Percentiles rank a stretch among this genome's conserved stretches.
Conservation (phyloP, 176 grass and related monocot species). For the Poa annua region DNA sequence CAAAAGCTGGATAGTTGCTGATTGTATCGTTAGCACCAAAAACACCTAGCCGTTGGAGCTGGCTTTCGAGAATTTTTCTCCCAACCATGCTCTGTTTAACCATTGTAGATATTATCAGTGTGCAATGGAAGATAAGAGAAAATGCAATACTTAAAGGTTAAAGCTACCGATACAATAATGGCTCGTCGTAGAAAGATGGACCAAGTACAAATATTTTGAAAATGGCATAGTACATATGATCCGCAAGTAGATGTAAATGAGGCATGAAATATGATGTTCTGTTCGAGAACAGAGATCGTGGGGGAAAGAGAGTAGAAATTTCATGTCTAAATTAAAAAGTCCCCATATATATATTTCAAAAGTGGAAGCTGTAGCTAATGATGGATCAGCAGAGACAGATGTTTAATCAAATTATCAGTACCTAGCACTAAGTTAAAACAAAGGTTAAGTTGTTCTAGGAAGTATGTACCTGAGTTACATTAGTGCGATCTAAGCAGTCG, state of each 20-base stretch:
- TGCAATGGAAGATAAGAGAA: slow-evolving; percentile 26
- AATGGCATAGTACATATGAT: neutral
- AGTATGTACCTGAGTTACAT: slow-evolving; percentile 90
- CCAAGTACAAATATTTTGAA: neutral
- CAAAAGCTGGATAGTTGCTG: slow-evolving; percentile 64
- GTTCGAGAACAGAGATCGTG: too few species aligned
- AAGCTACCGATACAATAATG: neutral
- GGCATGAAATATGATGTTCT: too few species aligned
- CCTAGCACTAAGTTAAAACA: neutral
- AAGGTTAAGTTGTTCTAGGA: neutral
- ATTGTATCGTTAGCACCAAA: slow-evolving; percentile 58
- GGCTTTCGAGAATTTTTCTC: slow-evolving; percentile 80
- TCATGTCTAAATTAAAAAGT: too few species aligned
- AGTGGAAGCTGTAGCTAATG: neutral
- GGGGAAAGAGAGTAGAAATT: too few species aligned
- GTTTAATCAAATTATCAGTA: neutral
- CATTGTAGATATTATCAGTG: slow-evolving; percentile 29
- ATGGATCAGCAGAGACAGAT: neutral
- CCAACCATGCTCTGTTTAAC: slow-evolving; percentile 80
- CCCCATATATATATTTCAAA: too few species aligned
- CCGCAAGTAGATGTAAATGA: too few species aligned
- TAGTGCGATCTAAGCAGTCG: slow-evolving; percentile 97
- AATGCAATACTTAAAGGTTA: neutral
- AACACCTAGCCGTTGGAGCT: slow-evolving; percentile 67
- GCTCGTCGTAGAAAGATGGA: neutral